A percentile compares a stretch with the other conserved stretches of the same genome.
Conservation (phyloP, 2,329 filamentous ascomycete species). For the Sarocladium brachiariae region DNA sequence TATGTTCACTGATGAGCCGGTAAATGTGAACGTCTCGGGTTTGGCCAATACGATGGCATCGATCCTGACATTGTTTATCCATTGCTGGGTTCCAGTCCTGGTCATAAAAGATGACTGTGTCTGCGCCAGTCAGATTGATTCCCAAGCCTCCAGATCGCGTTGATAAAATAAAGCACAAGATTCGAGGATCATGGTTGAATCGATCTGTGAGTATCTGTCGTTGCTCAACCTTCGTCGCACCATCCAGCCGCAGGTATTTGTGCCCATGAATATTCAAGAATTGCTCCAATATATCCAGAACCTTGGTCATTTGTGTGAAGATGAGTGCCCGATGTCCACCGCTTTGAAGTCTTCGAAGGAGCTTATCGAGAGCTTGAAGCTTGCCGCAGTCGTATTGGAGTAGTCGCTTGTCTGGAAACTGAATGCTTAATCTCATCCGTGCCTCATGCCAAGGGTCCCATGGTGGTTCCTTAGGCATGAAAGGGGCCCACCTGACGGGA, state of each 20-base stretch:
- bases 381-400: conserved; percentile 98
- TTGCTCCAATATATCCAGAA: conserved; percentile 92
- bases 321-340: conserved; percentile 92
- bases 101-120: conserved; percentile 98
- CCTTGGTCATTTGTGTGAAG: conserved; percentile 99
- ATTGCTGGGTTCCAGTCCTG: conserved; percentile 99
- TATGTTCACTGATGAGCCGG: conserved; percentile 85
- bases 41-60: conserved; percentile 94
- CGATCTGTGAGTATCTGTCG: conserved; percentile 91
- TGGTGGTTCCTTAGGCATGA: conserved; percentile 47
- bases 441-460: conserved; percentile 88
- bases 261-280: conserved; percentile 98
- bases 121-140: conserved; percentile 93
- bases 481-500: conserved; percentile 48
- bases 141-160: conserved; percentile 90
- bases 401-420: conserved; percentile 94
- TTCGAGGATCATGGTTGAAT: conserved; percentile 91
- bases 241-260: conserved; percentile 92
- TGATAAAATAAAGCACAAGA: conserved; percentile 91
- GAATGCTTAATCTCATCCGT: conserved; percentile 86
- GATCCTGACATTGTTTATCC: conserved; percentile 98
- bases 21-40: conserved; percentile 98
- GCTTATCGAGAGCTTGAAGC: conserved; percentile 78
- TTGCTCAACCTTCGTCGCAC: conserved; percentile 93
- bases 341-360: conserved; percentile 79